Evolutionary conservation across 768 basidiomycete genomes (phyloP), one percentile per base, ranked within the genome.

Genomic region (Xerocomellus intermedius): DNA sequence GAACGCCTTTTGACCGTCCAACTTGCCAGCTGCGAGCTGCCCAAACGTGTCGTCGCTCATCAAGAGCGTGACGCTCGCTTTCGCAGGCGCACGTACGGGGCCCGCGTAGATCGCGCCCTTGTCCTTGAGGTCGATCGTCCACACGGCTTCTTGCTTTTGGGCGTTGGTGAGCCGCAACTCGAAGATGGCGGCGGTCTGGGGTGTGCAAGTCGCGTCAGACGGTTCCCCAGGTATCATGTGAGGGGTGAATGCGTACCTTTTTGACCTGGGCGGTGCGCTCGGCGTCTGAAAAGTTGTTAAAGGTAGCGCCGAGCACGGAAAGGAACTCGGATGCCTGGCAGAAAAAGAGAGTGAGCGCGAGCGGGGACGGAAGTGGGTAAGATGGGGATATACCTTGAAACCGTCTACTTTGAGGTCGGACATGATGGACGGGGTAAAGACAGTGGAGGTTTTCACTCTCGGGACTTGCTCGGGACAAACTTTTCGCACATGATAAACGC

Each of bases 71-170:
- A 94, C 92, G 65, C 95, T 91, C 6, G 89, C 76, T 71, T 94
- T 92, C 54, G 84, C 78, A 22, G 69, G 67, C 4, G 69, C 61
- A 35, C 61, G 62, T 8, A 63, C 64, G 12, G 74, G 72, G 38
- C 93, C 93, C 72, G 87, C 86, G 79, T 84, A 86, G 26, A 94
- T 81, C 21, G 79, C 74, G 12, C 89, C 91, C 14, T 81, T 79
- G 75, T 87, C 87, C 82, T 98, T 97, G 67, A 96, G 66, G 78
- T 98, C 95, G 63, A 98, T 91, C 8, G 93, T 94, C 93, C 93
- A 97, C 42, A 79, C 79, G 19, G 76, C 88, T 57, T 84, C 84
- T 71, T 89, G 77, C 55, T 87, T 87, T 16, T 80, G 76, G 28
- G 72, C 79, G 66, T 94, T 92, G 69, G 85, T 83, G 61, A 96